Conservation (phyloP, 148 eudicot genomes). For the Rhododendron ferrugineum region DNA sequence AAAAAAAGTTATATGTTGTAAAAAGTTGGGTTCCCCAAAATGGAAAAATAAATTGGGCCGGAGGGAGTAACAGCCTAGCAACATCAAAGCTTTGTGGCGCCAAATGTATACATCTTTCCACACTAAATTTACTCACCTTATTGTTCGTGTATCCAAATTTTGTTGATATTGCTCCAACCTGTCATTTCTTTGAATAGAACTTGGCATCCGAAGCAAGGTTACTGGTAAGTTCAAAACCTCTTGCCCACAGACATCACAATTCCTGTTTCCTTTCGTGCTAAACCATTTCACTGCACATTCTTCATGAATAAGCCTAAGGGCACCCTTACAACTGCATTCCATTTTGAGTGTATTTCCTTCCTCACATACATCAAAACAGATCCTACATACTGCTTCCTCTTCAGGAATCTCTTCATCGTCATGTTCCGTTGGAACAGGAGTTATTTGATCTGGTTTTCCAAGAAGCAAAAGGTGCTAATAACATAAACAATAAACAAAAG, state of each 20-base stretch:
- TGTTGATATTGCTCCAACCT: constrained; percentile 32
- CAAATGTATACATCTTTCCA: background rate
- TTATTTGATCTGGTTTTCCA: constrained; percentile 42
- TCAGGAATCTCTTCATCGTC: constrained; percentile 86
- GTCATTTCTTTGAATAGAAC: constrained; percentile 31
- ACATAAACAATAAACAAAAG: background rate
- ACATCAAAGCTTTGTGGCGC: background rate
- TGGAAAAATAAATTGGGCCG: background rate
- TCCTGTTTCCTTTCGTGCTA: constrained; percentile 62
- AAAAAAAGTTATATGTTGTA: background rate
- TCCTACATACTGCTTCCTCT: constrained; percentile 93
- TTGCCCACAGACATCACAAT: constrained; percentile 78
- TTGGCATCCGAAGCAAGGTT: constrained; percentile 66
- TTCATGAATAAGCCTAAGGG: constrained; percentile 75
- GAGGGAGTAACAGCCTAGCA: background rate
- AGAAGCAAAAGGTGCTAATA: background rate
- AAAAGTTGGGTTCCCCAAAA: background rate
- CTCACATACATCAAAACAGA: constrained; percentile 76
- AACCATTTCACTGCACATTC: constrained; percentile 90
- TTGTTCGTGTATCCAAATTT: constrained; percentile 24
- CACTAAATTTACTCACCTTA: constrained; percentile 33
- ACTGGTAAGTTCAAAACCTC: constrained; percentile 88
- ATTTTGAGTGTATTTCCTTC: constrained; percentile 82
- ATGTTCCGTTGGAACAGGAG: constrained; percentile 39
- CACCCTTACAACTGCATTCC: constrained; percentile 99